Evolutionary conservation across 495 filamentous ascomycete species (phyloP), one percentile per base, ranked within the genome.

Genomic region (Oidiodendron maius): DNA sequence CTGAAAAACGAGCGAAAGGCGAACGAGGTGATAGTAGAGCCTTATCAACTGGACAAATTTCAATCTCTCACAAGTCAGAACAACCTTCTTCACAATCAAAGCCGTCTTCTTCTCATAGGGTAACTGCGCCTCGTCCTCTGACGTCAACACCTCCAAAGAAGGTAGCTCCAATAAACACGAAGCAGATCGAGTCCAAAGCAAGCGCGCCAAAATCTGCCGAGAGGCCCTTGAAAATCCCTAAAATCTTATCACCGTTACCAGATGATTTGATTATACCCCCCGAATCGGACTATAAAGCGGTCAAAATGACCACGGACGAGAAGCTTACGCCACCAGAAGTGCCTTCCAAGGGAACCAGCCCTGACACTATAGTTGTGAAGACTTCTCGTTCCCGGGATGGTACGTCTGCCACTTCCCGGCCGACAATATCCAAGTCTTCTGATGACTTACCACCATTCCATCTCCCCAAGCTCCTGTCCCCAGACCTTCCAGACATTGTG

Each of bases 1-100:
- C 57, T 15, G 58, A 60, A 26, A 60, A 60, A 32, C 46, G 58
- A 20, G 22, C 51, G 4, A 60, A 52, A 36, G 22, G 51, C 36
- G 58, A 57, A 13, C 57, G 47, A 32, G 21, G 22, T 15, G 41
- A 44, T n/a, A 6, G 23, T 3, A 46, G 46, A 28, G 50, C 52
- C 20, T 55, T 48, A 10, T 36, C 22, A 16, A 34, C 56, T 3
- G 37, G 21, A 18, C 37, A 34, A 34, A 5, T 6, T 15, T 6
- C 20, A 3, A 17, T 24, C 11, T 17, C 41, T 44, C 41, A 25
- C 23, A 44, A 44, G 25, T 30, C 41, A 45, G 34, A 40, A 32
- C 3, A 22, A 30, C 15, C 30, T 40, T 18, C 45, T 20, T 32
- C 36, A 53, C 40, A 35, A 28, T 38, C 22, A 34, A 53, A 39